These are phyloP conservation scores for Jasminum sambac DNA, from an alignment of 257 asterid species.

Conservation along the genomic window DNA sequence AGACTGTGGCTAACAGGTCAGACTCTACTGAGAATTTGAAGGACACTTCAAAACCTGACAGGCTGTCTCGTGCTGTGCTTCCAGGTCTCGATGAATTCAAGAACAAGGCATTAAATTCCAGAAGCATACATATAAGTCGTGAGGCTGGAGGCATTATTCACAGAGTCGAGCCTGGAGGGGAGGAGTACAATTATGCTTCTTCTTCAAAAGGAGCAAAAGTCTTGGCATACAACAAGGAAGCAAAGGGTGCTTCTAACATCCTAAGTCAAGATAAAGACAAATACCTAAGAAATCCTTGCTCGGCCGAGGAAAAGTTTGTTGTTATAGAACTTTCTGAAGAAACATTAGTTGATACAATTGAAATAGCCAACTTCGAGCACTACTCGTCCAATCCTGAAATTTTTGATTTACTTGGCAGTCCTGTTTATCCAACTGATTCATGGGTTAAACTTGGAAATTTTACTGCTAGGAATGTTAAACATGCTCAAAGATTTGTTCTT, in stretches of 20 bases:
- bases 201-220: constrained; percentile 95
- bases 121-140: constrained; percentile 37
- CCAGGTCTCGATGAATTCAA: constrained; percentile 80
- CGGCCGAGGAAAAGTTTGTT: constrained; percentile 82
- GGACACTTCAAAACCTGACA: constrained; percentile 41
- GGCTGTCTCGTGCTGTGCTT: constrained; percentile 48
- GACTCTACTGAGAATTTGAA: constrained; percentile 30
- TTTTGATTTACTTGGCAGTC: constrained; percentile 80
- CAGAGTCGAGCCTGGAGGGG: constrained; percentile 91
- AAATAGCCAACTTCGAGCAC: constrained; percentile 87
- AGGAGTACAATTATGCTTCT: constrained; percentile 89
- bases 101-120: constrained; percentile 64
- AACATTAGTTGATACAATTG: constrained; percentile 70
- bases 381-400: constrained; percentile 86
- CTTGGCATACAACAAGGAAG: constrained; percentile 84
- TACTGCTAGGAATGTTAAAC: constrained; percentile 77
- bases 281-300: constrained; percentile 95
- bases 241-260: constrained; percentile 92
- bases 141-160: constrained; percentile 66
- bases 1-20: constrained; percentile 34
- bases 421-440: constrained; percentile 83
- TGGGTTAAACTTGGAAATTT: constrained; percentile 84
- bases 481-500: constrained; percentile 67
- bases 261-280: constrained; percentile 82
- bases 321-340: constrained; percentile 94